A percentile compares a stretch with the other conserved stretches of the same genome.
Evolutionary conservation across 2,329 filamentous ascomycete species (phyloP).

Genomic region (Zasmidium angulare): DNA sequence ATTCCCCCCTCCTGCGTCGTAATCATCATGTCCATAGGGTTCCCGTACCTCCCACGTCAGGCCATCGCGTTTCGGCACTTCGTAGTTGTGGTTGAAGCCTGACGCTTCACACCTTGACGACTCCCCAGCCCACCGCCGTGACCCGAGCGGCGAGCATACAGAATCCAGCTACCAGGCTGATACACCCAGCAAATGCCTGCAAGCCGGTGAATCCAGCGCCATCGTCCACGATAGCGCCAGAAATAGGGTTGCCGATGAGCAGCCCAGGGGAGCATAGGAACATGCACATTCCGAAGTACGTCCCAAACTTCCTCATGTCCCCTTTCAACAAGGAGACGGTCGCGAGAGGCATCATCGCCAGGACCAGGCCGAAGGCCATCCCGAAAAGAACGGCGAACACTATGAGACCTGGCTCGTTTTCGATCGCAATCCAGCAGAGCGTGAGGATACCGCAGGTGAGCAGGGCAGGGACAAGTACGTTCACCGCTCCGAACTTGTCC

Average conservation of each 20-base stretch:
- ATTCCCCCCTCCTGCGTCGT: too few species aligned
- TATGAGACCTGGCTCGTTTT: slow-evolving; percentile 4
- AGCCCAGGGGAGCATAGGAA: not conserved
- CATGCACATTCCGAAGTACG: slow-evolving; percentile 1
- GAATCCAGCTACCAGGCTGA: not conserved
- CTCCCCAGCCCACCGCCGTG: too few species aligned
- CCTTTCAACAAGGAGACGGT: slow-evolving; percentile 1
- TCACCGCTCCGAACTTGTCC: too few species aligned
- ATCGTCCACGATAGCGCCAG: not conserved
- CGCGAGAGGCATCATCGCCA: not conserved
- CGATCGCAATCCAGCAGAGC: slow-evolving; percentile 4
- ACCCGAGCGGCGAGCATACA: too few species aligned
- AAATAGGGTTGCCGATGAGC: slow-evolving; percentile 7
- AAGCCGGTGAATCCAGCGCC: not conserved
- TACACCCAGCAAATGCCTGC: slow-evolving; percentile 2
- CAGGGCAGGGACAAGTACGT: not conserved
- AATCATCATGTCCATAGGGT: too few species aligned
- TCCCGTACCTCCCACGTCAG: too few species aligned
- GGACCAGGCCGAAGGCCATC: not conserved
- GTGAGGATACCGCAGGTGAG: slow-evolving; percentile 2
- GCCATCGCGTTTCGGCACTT: too few species aligned
- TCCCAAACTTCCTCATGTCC: slow-evolving; percentile 7
- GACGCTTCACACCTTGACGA: too few species aligned
- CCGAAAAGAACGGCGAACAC: slow-evolving; percentile 3
- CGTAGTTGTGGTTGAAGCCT: too few species aligned